Evolutionary conservation across 1,139 yeast genomes (phyloP).

Genomic region (Arxiozyma bovina): DNA sequence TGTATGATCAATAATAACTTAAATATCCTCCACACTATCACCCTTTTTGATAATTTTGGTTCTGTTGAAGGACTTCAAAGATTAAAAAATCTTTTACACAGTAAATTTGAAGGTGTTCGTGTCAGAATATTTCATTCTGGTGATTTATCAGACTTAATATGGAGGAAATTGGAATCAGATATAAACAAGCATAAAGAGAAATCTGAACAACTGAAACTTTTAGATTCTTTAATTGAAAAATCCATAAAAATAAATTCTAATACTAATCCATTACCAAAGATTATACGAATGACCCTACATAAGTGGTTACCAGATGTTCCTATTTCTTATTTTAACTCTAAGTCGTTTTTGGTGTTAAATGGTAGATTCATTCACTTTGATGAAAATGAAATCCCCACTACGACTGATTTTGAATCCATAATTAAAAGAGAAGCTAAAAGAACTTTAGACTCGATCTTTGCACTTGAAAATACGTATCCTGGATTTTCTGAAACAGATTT

Average conservation of each 20-base stretch:
- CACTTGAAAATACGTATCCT: constrained; percentile 18
- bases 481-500: constrained; percentile 11
- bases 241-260: not conserved
- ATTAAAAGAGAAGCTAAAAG: constrained; percentile 48
- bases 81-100: constrained; percentile 14
- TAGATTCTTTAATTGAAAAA: not conserved
- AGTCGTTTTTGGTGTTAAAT: constrained; percentile 23
- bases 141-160: constrained; percentile 8
- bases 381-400: constrained; percentile 18
- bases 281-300: constrained; percentile 5
- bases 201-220: not conserved
- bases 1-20: constrained; percentile 11
- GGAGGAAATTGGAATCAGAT: constrained; percentile 14
- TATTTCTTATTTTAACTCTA: constrained; percentile 5
- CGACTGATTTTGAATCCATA: constrained; percentile 39
- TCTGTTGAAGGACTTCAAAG: constrained; percentile 16
- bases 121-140: constrained; percentile 26
- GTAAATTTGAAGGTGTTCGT: constrained; percentile 24
- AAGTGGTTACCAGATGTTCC: constrained; percentile 25
- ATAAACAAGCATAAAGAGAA: not conserved
- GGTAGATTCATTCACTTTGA: constrained; percentile 28
- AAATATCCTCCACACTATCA: constrained; percentile 25
- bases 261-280: not conserved
- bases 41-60: constrained; percentile 27
- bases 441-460: constrained; percentile 40